Evolutionary conservation across 1,284 basidiomycete species (phyloP), one percentile per base, ranked within the genome.

Genomic region (Cryptococcus sp.): DNA sequence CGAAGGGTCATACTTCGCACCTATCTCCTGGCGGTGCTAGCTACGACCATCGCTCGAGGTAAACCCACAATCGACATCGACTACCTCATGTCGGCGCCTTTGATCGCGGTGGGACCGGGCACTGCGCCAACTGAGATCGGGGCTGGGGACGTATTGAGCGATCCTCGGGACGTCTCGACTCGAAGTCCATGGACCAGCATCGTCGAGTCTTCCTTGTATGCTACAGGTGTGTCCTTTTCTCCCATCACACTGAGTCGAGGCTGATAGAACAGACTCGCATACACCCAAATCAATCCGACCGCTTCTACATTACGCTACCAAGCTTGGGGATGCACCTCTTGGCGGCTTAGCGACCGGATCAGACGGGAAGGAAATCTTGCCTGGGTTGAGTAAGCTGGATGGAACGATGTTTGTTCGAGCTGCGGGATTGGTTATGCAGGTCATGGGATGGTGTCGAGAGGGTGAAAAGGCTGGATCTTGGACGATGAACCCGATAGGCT

Each of bases 401-500:
- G 84, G 83, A 2, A 79, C 79, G 3, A 53, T 85, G 10, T 86
- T 85, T 57, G 74, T 82, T 1, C 72, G 83, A 25, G 78, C 80
- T 24, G 83, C 83, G 1, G 82, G 82, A 1, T 72, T 81, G 31
- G 59, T 83, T 58, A 79, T 83, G 78, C 72, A 81, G 33, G 75
- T 72, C 14, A 70, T 82, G 50, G 83, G 83, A 0, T 85, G 83
- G 83, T 77, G 79, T 1, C 72, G 75, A 19, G 75, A 79, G 69
- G 80, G 80, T 0, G 76, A 75, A 3, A 51, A 66, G 0, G 57
- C 59, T 18, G 52, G 51, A 1, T 45, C 40, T 18, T 85, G 83
- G 83, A 83, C 84, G 65, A 56, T 75, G 37, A 81, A 79, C 57
- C 81, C 76, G 18, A 65, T 84, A 22, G 84, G 84, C 0, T 85